Evolutionary conservation across 768 basidiomycete genomes (phyloP), one percentile per base, ranked within the genome.

Genomic region (Suillus weaverae): DNA sequence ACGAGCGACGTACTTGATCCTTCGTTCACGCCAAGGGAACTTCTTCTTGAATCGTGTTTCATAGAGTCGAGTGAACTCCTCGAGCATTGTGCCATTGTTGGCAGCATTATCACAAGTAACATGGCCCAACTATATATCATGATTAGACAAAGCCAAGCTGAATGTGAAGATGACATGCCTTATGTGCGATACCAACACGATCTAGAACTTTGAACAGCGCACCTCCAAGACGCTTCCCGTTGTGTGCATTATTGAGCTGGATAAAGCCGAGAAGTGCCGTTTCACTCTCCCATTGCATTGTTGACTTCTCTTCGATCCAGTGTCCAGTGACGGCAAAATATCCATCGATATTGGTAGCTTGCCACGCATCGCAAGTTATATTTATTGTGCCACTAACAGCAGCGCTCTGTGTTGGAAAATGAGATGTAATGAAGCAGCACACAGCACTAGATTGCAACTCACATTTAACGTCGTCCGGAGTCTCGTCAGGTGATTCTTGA

Each of bases 311-410:
- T 63, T 80, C 76, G 48, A 81, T 73, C 76, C 77, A 81, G 62
- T 78, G 76, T 14, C 67, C 78, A 76, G 66, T 81, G 9, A 81
- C 74, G 1, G 77, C 77, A 63, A 81, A 79, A 66, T 81, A 82
- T 0, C 69, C 70, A 59, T 81, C 75, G 0, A 59, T 65, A 63
- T 81, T 81, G 8, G 56, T 65, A 0, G 81, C 82, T 55, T 80
- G 78, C 81, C 80, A 82, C 1, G 72, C 76, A 62, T 83, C 77
- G 62, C 76, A 78, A 0, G 81, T 82, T 1, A 79, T 57, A 38
- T 65, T 78, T n/a, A 80, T 71, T 16, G 62, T n/a, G 20, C 76
- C 72, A 11, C 51, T 61, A 11, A 74, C 70, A 6, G 22, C 48
- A 7, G 50, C 35, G 43, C 72, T 67, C 73, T 71, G 56, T 50